A percentile compares a stretch with the other conserved stretches of the same genome.
phyloP scores from a whole-genome alignment of 768 basidiomycete species.

The Neoboletus brunneissimus region DNA sequence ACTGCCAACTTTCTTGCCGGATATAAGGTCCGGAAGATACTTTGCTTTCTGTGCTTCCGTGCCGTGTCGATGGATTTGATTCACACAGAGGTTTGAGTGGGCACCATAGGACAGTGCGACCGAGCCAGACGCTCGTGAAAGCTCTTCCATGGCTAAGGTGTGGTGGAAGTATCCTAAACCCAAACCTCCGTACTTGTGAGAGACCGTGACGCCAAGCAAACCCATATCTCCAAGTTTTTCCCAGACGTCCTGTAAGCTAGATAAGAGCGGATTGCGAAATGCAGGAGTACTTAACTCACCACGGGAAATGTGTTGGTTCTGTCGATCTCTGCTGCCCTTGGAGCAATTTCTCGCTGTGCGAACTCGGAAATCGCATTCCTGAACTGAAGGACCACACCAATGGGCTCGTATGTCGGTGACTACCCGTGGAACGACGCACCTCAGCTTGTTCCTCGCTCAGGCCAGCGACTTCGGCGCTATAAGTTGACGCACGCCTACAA shows the following conservation, averaged over 20 bases:
- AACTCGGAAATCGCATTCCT: constrained; percentile 76
- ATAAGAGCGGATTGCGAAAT: constrained; percentile 3
- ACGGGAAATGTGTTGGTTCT: constrained; percentile 76
- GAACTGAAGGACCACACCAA: constrained; percentile 50
- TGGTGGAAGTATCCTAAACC: constrained; percentile 83
- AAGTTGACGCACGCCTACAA: constrained; percentile 45
- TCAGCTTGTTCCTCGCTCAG: constrained; percentile 78
- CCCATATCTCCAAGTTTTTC: constrained; percentile 92
- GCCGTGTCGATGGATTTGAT: constrained; percentile 83
- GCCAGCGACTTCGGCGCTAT: constrained; percentile 71
- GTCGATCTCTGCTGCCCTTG: constrained; percentile 84
- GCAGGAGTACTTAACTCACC: constrained; percentile 40
- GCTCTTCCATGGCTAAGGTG: constrained; percentile 91
- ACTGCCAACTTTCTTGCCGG: constrained; percentile 81
- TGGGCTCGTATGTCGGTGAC: background rate
- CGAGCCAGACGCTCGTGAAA: constrained; percentile 87
- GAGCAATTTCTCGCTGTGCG: constrained; percentile 79
- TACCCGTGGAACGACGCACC: constrained; percentile 39
- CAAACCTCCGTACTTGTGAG: constrained; percentile 78
- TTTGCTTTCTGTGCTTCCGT: constrained; percentile 76
- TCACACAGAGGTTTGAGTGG: constrained; percentile 87
- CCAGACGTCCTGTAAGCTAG: constrained; percentile 67
- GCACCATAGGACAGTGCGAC: constrained; percentile 91
- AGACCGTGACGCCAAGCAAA: constrained; percentile 82
- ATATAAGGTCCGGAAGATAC: constrained; percentile 78